phyloP scores from a whole-genome alignment of 179 eudicot genomes.

The Spergularia azorica region DNA sequence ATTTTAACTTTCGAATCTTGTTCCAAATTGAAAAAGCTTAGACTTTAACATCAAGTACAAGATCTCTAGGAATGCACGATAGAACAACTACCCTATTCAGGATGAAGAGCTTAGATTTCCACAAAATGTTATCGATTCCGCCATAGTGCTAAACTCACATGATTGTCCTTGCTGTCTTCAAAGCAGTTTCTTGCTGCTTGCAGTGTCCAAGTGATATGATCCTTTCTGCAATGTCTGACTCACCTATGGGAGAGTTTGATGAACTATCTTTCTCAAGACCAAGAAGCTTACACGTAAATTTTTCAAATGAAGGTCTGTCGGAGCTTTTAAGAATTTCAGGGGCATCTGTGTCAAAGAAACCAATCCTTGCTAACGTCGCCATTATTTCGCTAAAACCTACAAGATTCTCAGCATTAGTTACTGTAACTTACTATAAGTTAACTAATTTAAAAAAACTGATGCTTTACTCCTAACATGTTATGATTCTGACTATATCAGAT shows the following conservation, averaged over 20 bases:
- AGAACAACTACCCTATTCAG: background rate
- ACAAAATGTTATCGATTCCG: too few species aligned
- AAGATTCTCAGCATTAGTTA: conserved; percentile 14
- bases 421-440: background rate
- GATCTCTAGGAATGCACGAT: background rate
- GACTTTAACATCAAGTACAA: background rate
- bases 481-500: background rate
- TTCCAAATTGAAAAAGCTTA: background rate
- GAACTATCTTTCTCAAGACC: conserved; percentile 32
- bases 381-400: conserved; percentile 86
- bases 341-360: conserved; percentile 63
- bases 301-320: conserved; percentile 56
- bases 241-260: conserved; percentile 34
- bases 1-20: background rate
- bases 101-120: background rate
- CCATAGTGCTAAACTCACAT: conserved; percentile 41
- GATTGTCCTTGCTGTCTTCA: conserved; percentile 79
- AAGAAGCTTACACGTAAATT: conserved; percentile 61
- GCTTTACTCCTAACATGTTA: background rate
- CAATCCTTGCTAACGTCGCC: conserved; percentile 79
- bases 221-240: conserved; percentile 56
- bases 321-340: conserved; percentile 43
- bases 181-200: conserved; percentile 57
- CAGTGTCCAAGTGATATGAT: conserved; percentile 56
- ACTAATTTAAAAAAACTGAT: background rate